Evolutionary conservation across 2,329 filamentous ascomycete genomes (phyloP).

Genomic region (Fusarium redolens): DNA sequence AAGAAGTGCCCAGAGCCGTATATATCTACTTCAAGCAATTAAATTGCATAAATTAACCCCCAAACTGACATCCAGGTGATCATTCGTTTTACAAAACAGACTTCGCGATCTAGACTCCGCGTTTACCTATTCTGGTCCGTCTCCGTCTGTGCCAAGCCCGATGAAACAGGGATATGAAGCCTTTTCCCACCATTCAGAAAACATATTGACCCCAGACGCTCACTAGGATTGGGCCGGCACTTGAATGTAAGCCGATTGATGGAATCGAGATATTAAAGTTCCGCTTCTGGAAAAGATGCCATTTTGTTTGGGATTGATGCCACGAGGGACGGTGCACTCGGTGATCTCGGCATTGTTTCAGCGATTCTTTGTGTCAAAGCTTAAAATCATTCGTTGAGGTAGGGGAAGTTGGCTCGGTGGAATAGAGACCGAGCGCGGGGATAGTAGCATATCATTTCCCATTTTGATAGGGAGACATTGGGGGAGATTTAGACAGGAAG

Average conservation of each 20-base stretch:
- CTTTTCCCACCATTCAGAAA: conserved; percentile 32
- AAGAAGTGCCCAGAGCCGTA: not conserved
- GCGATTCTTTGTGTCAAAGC: not conserved
- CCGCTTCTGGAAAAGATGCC: not conserved
- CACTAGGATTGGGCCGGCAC: conserved; percentile 5
- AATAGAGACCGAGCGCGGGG: conserved; percentile 10
- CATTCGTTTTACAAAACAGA: conserved; percentile 18
- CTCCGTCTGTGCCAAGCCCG: conserved; percentile 2
- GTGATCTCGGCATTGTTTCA: not conserved
- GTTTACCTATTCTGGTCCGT: conserved; percentile 14
- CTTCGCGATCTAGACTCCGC: conserved; percentile 20
- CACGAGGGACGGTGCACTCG: not conserved
- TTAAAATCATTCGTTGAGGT: not conserved
- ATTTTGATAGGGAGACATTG: rapidly evolving
- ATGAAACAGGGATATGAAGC: conserved; percentile 2
- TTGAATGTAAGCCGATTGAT: conserved; percentile 23
- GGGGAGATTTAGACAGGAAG: not conserved
- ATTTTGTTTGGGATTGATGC: not conserved
- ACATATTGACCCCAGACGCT: not conserved
- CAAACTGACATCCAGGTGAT: conserved; percentile 1
- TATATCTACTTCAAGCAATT: conserved; percentile 3
- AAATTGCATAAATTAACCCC: not conserved
- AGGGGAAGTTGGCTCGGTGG: not conserved
- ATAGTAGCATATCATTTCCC: conserved; percentile 11
- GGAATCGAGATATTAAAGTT: conserved; percentile 1